A percentile compares a stretch with the other conserved stretches of the same genome.
These are phyloP conservation scores for Fusarium pininemorale DNA, from an alignment of 2,329 filamentous ascomycete species.

Conservation along the genomic window DNA sequence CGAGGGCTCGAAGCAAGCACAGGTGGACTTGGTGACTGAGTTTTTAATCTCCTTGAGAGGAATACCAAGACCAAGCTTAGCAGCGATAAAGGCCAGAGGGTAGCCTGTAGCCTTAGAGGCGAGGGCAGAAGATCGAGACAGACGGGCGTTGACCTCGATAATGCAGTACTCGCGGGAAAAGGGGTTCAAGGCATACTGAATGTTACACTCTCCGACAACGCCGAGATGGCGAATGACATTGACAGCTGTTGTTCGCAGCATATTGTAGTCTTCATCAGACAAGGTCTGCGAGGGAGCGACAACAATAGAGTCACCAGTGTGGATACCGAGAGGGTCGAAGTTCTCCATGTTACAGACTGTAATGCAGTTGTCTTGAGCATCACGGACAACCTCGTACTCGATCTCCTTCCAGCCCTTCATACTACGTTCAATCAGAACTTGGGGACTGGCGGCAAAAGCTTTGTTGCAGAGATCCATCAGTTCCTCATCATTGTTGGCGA, in stretches of 20 bases:
- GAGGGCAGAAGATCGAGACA: conserved; percentile 93
- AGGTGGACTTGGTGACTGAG: conserved; percentile 93
- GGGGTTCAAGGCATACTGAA: conserved; percentile 96
- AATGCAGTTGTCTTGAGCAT: conserved; percentile 96
- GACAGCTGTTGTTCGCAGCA: conserved; percentile 95
- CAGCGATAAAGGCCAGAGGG: conserved; percentile 93
- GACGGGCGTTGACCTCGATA: conserved; percentile 96
- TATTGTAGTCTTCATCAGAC: conserved; percentile 98
- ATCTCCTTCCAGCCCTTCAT: conserved; percentile 99
- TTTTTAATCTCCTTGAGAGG: conserved; percentile 97
- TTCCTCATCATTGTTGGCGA: conserved; percentile 87
- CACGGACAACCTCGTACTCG: conserved; percentile 97
- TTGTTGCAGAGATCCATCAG: conserved; percentile 90
- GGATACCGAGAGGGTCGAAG: conserved; percentile 97
- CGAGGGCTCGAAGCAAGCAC: conserved; percentile 97
- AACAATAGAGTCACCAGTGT: conserved; percentile 97
- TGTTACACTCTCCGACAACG: conserved; percentile 98
- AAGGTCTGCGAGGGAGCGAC: conserved; percentile 97
- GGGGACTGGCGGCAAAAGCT: conserved; percentile 92
- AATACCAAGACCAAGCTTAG: conserved; percentile 94
- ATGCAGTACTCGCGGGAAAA: conserved; percentile 98
- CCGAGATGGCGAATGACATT: conserved; percentile 97
- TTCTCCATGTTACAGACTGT: conserved; percentile 99
- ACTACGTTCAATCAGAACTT: conserved; percentile 95
- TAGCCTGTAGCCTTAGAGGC: conserved; percentile 98